Percentiles rank a stretch among this genome's conserved stretches.
phyloP scores from a whole-genome alignment of 1,139 yeast genomes.

The Candida tropicalis region DNA sequence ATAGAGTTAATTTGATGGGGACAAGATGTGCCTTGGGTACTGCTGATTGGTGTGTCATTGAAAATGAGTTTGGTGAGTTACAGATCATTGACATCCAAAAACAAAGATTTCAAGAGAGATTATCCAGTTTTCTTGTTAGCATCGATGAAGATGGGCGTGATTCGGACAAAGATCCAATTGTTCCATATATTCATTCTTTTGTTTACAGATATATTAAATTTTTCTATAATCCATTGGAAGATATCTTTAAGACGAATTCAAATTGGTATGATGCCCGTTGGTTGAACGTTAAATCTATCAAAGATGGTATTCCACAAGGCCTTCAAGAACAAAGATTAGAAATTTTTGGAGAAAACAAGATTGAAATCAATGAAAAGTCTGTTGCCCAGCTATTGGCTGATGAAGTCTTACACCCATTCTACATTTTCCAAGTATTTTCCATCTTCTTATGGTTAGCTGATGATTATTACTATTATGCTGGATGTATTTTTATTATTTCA shows the following conservation, averaged over 20 bases:
- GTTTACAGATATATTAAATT: slow-evolving; percentile 82
- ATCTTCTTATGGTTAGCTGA: slow-evolving; percentile 90
- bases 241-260: slow-evolving; percentile 77
- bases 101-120: slow-evolving; percentile 65
- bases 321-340: slow-evolving; percentile 65
- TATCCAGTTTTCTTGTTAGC: slow-evolving; percentile 63
- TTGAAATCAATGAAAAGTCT: slow-evolving; percentile 77
- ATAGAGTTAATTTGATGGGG: slow-evolving; percentile 71
- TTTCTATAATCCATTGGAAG: slow-evolving; percentile 84
- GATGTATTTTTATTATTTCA: slow-evolving; percentile 87
- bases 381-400: slow-evolving; percentile 67
- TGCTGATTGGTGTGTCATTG: slow-evolving; percentile 93
- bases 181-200: slow-evolving; percentile 72
- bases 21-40: slow-evolving; percentile 66
- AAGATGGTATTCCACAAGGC: slow-evolving; percentile 73
- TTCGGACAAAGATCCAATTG: slow-evolving; percentile 54
- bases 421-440: slow-evolving; percentile 90
- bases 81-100: slow-evolving; percentile 58
- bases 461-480: slow-evolving; percentile 89
- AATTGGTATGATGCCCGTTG: slow-evolving; percentile 86
- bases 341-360: slow-evolving; percentile 77
- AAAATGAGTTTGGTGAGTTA: slow-evolving; percentile 90
- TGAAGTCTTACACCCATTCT: slow-evolving; percentile 93
- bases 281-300: slow-evolving; percentile 58
- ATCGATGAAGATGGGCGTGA: slow-evolving; percentile 21